Evolutionary conservation across 1,139 yeast species (phyloP), one percentile per base, ranked within the genome.

Genomic region (Debaryomyces fabryi): DNA sequence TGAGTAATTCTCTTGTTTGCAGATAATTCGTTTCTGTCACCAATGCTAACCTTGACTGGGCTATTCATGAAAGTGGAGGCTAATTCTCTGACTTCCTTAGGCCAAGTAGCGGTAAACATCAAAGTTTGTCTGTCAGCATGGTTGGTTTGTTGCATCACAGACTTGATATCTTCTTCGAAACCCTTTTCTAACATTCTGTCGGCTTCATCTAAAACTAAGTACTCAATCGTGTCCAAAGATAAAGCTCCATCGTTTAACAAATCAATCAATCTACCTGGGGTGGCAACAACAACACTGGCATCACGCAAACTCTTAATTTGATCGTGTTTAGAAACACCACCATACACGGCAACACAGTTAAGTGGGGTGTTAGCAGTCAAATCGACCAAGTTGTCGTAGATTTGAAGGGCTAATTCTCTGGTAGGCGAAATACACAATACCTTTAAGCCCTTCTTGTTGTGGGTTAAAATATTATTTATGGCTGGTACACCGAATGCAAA

Each of bases 401-500:
- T 93, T 71, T 93, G 99, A 57, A 93, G 82, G 1, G 99, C 98
- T 63, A 93, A 79, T 70, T 93, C 99, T 76, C 99, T 86, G 12
- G 99, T 93, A 50, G 99, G 99, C 1, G 98, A 91, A 47, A 93
- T 85, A 52, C 88, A 90, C 53, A 95, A 78, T 5, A 91, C 96
- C 58, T 83, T 82, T 50, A 88, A 77, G 15, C 88, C 88, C 38
- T 71, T 69, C 42, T 74, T 71, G 47, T 69, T 64, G 39, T 62
- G 59, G 42, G 74, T 68, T 48, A 78, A 66, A 54, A 91, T 72
- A 56, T 84, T 84, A 65, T 90, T 80, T 50, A 93, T 80, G n/a
- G 97, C 97, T 39, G 99, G 99, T 16, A 93, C 96, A 62, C 98
- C 97, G 66, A 93, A 93, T 1, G 98, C 98, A 69, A 92, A 86